phyloP scores from a whole-genome alignment of 805 yeast genomes.

The Teunomyces panamensis region DNA sequence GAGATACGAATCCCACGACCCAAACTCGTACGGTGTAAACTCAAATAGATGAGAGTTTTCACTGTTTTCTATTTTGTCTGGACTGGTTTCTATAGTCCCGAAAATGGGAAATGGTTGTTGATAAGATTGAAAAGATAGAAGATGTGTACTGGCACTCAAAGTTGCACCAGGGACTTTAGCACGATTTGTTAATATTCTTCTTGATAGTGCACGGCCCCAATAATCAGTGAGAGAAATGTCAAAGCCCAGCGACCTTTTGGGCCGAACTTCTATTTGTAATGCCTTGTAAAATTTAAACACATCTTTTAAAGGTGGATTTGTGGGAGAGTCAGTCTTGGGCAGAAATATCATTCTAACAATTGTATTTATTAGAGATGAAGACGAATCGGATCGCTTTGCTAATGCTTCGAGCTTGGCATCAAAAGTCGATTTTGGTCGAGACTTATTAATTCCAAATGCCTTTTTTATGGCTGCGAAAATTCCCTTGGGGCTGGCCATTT shows the following conservation, averaged over 20 bases:
- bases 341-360: not conserved
- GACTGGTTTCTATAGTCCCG: constrained; percentile 39
- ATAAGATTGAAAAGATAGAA: constrained; percentile 33
- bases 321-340: too few relatives aligned
- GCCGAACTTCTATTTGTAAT: constrained; percentile 52
- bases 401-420: not conserved
- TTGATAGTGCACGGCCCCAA: constrained; percentile 62
- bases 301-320: constrained; percentile 2
- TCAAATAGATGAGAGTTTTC: constrained; percentile 50
- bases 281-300: constrained; percentile 48
- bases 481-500: not conserved
- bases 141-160: constrained; percentile 30
- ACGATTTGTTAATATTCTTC: constrained; percentile 40
- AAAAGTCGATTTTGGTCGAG: not conserved
- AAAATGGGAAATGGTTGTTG: constrained; percentile 52
- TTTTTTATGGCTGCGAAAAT: constrained; percentile 1
- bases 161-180: constrained; percentile 36
- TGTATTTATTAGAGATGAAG: not conserved
- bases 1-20: constrained; percentile 57
- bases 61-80: constrained; percentile 25
- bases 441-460: not conserved
- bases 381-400: not conserved
- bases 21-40: constrained; percentile 64
- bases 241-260: constrained; percentile 52
- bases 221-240: constrained; percentile 62